Percentiles rank a stretch among this genome's conserved stretches.
phyloP scores from a whole-genome alignment of 1,284 basidiomycete species.

The Tetrapyrgos nigripes region DNA sequence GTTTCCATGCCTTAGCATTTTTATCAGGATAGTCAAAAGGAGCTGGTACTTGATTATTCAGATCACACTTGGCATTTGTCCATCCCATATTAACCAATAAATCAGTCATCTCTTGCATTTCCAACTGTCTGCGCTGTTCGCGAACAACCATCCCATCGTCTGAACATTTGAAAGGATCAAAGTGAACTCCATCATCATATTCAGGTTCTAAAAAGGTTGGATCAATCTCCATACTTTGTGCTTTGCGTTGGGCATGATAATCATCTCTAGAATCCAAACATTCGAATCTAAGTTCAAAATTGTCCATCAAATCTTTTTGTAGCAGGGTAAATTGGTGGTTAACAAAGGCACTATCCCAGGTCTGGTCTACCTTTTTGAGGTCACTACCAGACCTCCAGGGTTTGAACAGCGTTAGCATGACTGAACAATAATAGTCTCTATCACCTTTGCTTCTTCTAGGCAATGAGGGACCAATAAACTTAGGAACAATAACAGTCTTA shows the following conservation, averaged over 20 bases:
- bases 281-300: constrained; percentile 32
- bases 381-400: constrained; percentile 22
- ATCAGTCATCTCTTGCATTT: neutral
- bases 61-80: neutral
- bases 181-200: neutral
- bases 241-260: constrained; percentile 20
- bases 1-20: neutral
- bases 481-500: neutral
- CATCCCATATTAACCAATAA: neutral
- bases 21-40: neutral
- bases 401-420: constrained; percentile 16
- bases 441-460: neutral
- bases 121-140: neutral
- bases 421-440: constrained; percentile 8
- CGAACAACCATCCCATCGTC: neutral
- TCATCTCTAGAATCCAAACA: constrained; percentile 33
- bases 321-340: neutral
- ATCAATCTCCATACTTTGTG: neutral
- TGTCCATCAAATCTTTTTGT: constrained; percentile 2
- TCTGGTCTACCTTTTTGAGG: constrained; percentile 10
- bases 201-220: neutral
- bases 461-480: neutral
- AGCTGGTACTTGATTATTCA: neutral
- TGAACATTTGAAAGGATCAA: neutral
- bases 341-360: constrained; percentile 20